Percentiles rank a stretch among this genome's conserved stretches.
phyloP scores from a whole-genome alignment of 495 filamentous ascomycete genomes.

The Gamarada debralockiae region DNA sequence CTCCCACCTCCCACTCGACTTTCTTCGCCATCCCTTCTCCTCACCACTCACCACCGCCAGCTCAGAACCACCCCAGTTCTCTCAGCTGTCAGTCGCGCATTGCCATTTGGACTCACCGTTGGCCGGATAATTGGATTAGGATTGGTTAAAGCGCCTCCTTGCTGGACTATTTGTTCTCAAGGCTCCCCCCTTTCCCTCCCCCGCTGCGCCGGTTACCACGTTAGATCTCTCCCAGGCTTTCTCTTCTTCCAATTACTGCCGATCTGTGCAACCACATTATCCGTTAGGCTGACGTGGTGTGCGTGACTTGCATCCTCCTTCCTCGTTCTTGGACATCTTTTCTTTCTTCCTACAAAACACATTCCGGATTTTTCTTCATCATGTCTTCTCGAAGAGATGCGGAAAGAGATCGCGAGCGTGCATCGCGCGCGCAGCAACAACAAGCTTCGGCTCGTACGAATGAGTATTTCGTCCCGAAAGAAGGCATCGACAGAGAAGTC shows the following conservation, averaged over 20 bases:
- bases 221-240: slow-evolving; percentile 19
- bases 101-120: slow-evolving; percentile 19
- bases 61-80: slow-evolving; percentile 14
- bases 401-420: slow-evolving; percentile 37
- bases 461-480: slow-evolving; percentile 83
- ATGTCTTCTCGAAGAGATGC: slow-evolving; percentile 25
- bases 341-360: slow-evolving; percentile 23
- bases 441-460: slow-evolving; percentile 51
- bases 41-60: slow-evolving; percentile 14
- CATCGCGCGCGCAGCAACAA: slow-evolving; percentile 31
- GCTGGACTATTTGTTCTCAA: slow-evolving; percentile 24
- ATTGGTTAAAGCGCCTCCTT: neutral
- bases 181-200: slow-evolving; percentile 14
- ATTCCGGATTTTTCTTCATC: slow-evolving; percentile 6
- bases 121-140: slow-evolving; percentile 7
- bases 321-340: slow-evolving; percentile 26
- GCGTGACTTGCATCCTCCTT: slow-evolving; percentile 21
- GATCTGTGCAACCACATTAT: slow-evolving; percentile 21
- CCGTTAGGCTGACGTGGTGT: slow-evolving; percentile 23
- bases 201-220: slow-evolving; percentile 9
- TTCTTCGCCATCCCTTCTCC: slow-evolving; percentile 18
- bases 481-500: slow-evolving; percentile 89
- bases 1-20: slow-evolving; percentile 17
- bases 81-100: slow-evolving; percentile 17
- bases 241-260: slow-evolving; percentile 19